Base-by-base conservation (phyloP, 2,329 filamentous ascomycete species). In the Fusarium musae region DNA sequence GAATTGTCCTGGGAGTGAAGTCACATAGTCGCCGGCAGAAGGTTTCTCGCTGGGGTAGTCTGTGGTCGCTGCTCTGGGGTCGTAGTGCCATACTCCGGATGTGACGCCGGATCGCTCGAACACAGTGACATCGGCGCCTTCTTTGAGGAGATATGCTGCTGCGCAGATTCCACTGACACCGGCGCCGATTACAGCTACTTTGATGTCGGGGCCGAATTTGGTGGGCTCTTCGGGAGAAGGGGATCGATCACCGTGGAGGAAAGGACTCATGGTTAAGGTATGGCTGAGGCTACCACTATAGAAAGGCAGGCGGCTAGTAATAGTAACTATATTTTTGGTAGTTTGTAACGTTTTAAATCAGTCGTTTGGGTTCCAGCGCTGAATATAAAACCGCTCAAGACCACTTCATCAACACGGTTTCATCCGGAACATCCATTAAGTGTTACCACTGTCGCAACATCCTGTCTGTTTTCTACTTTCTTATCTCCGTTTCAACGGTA, bases 21-120 rank as follows among this genome's bases (percentile, higher is more conserved):
- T 47, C 11, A 63, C 57, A 32, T 80, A 78, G 47, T 81, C 79
- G 2, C 80, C 80, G 3, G 63, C 59, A 0, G 80, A 81, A 0
- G 79, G 79, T 4, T 46, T 71, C 40, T 77, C 70, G 63, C 77
- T 80, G 0, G 83, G 82, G 49, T 82, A 85, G 0, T 77, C 17
- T 59, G 4, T 81, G 77, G 17, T 75, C 2, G 81, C 69, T 10
- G 74, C 57, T 9, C 77, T 77, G 16, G 77, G 69, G 26, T 84
- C 80, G 50, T 79, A 84, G 39, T 81, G 78, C 83, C 83, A 85
- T 4, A 84, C 80, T 4, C 83, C 83, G 7, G 82, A 83, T 1
- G 80, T 73, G 8, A 76, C 72, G 2, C 70, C 65, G 1, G 79
- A 79, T 10, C 82, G 78, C 50, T 85, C 83, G 60, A 83, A 84